Evolutionary conservation across 176 grass and related monocot species (phyloP).

Genomic region (Puccinellia tenuiflora): DNA sequence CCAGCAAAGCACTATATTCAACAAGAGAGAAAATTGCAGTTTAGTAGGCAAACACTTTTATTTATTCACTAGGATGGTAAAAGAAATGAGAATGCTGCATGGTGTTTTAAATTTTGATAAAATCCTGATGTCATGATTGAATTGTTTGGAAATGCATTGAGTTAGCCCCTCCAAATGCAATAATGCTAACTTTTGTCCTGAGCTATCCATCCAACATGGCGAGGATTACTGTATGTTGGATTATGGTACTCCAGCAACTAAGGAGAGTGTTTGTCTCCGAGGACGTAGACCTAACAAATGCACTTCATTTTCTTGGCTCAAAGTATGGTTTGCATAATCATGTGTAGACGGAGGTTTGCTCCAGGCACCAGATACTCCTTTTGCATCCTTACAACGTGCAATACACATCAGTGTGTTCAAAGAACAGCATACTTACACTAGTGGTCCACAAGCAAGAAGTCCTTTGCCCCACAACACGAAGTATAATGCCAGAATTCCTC

Average conservation of each 20-base stretch:
- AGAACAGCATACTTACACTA: slow-evolving; percentile 69
- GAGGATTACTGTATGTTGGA: neutral
- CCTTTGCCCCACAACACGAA: slow-evolving; percentile 94
- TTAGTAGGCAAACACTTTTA: slow-evolving; percentile 2
- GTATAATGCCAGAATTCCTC: slow-evolving; percentile 94
- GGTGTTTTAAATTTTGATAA: neutral
- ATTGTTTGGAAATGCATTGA: too few species aligned
- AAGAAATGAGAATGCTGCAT: neutral
- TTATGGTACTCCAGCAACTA: neutral
- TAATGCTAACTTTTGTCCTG: slow-evolving; percentile 7
- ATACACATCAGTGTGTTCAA: neutral
- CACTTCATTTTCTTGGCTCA: slow-evolving; percentile 1
- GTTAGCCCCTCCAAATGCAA: neutral
- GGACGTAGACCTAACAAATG: neutral
- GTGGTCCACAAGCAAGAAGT: slow-evolving; percentile 72
- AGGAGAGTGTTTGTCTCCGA: neutral
- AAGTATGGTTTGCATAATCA: neutral
- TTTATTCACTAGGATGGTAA: neutral
- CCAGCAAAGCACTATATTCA: slow-evolving; percentile 74
- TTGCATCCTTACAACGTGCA: neutral
- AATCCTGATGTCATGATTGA: neutral
- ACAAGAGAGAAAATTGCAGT: slow-evolving; percentile 29
- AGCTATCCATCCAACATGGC: neutral
- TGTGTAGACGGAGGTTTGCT: neutral
- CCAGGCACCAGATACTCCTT: neutral